phyloP scores from a whole-genome alignment of 2,329 filamentous ascomycete species.

The Curvularia sp. region DNA sequence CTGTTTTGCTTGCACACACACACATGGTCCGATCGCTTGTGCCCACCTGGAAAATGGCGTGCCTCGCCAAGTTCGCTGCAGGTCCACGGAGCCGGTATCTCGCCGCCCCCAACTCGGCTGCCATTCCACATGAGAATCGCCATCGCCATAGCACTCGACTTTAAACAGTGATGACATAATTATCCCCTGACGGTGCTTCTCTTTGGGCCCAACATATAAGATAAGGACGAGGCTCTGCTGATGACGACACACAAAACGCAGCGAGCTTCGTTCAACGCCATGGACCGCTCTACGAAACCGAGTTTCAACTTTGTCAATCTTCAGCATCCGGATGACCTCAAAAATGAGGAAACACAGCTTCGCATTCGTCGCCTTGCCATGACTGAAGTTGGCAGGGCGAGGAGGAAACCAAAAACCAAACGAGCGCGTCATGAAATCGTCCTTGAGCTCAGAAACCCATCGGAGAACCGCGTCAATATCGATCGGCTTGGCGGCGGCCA shows the following conservation, averaged over 20 bases:
- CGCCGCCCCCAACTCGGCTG: constrained; percentile 11
- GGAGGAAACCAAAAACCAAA: constrained; percentile 38
- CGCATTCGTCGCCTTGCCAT: constrained; percentile 45
- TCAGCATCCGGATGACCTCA: constrained; percentile 42
- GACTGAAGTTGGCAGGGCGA: constrained; percentile 40
- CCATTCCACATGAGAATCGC: constrained; percentile 10
- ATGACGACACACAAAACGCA: background rate
- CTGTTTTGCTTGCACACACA: constrained; percentile 4
- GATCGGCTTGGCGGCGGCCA: constrained; percentile 31
- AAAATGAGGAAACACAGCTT: constrained; percentile 40
- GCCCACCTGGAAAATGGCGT: constrained; percentile 8
- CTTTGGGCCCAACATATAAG: constrained; percentile 8
- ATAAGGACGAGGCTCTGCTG: background rate
- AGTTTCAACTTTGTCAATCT: constrained; percentile 44
- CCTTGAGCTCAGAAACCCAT: constrained; percentile 31
- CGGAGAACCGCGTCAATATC: constrained; percentile 18
- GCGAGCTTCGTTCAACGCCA: constrained; percentile 9
- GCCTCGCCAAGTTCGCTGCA: constrained; percentile 12
- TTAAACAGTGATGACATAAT: constrained; percentile 17
- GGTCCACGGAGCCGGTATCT: constrained; percentile 6
- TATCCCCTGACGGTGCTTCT: background rate
- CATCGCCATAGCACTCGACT: constrained; percentile 6
- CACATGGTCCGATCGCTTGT: constrained; percentile 14
- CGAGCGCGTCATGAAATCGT: constrained; percentile 37
- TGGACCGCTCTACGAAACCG: constrained; percentile 35